A percentile compares a stretch with the other conserved stretches of the same genome.
Conservation (phyloP, 2,329 filamentous ascomycete genomes). For the Trichophyton schoenleinii region DNA sequence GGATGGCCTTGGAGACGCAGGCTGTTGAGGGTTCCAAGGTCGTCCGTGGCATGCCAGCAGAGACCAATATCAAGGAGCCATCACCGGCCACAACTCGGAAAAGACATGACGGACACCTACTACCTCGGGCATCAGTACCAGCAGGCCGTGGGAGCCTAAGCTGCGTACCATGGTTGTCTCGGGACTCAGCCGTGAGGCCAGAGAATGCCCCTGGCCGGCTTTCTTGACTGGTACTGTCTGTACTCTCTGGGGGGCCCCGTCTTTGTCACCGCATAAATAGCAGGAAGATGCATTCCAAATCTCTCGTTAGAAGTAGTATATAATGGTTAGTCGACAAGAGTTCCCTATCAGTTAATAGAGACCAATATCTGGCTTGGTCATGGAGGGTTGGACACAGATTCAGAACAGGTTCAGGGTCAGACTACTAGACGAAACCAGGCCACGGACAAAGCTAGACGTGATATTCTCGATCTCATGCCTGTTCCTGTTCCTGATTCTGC, state of each 20-base stretch:
- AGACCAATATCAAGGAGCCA: too few relatives aligned
- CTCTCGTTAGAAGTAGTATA: too few relatives aligned
- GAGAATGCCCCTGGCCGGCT: neutral
- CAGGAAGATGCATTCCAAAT: too few relatives aligned
- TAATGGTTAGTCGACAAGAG: too few relatives aligned
- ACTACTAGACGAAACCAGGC: neutral
- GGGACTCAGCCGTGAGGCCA: neutral
- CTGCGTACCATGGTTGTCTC: neutral
- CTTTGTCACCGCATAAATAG: neutral
- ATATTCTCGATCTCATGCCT: neutral
- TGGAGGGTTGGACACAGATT: neutral
- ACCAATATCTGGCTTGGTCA: too few relatives aligned
- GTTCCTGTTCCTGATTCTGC: neutral
- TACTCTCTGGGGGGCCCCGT: neutral
- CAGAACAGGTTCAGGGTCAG: neutral
- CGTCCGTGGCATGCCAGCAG: too few relatives aligned
- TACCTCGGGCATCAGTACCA: neutral
- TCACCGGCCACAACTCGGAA: too few relatives aligned
- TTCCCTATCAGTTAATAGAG: too few relatives aligned
- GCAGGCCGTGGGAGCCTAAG: neutral
- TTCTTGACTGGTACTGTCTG: neutral
- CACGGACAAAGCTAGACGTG: neutral
- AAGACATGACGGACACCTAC: neutral
- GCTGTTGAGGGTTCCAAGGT: too few relatives aligned
- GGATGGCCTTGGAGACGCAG: too few relatives aligned